Percentiles rank a stretch among this genome's conserved stretches.
Conservation (phyloP, 768 basidiomycete species). For the Russula sp. region DNA sequence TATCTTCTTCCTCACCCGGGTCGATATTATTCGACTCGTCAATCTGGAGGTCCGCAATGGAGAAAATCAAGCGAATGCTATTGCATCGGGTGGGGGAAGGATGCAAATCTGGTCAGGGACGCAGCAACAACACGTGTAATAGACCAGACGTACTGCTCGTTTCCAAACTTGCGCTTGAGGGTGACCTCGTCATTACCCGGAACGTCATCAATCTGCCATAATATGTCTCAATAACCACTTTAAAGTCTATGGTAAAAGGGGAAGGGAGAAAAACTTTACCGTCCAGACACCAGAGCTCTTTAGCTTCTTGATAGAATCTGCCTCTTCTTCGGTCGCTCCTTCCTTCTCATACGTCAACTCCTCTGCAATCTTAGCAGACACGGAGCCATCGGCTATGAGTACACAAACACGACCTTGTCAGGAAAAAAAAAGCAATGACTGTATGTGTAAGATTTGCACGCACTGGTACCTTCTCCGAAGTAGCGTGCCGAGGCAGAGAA, state of each 20-base stretch:
- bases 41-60: conserved; percentile 76
- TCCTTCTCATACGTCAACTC: conserved; percentile 87
- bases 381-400: conserved; percentile 56
- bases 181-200: conserved; percentile 74
- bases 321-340: conserved; percentile 38
- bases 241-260: background rate
- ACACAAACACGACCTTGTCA: background rate
- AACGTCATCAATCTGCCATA: conserved; percentile 56
- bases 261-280: conserved; percentile 36
- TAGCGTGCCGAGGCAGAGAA: conserved; percentile 36
- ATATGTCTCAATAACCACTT: background rate
- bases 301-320: conserved; percentile 77
- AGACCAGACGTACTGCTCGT: conserved; percentile 62
- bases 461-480: conserved; percentile 40
- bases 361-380: conserved; percentile 67
- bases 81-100: background rate
- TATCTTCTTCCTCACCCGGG: conserved; percentile 36
- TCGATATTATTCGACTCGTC: conserved; percentile 34
- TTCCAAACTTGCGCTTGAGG: conserved; percentile 79
- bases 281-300: conserved; percentile 69
- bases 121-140: no score
- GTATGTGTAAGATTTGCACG: conserved; percentile 21
- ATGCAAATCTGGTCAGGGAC: background rate
- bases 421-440: background rate
- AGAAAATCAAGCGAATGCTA: conserved; percentile 88